Percentiles rank a stretch among this genome's conserved stretches.
phyloP scores from a whole-genome alignment of 2,329 filamentous ascomycete genomes.

The Penicillium psychrosexuale region DNA sequence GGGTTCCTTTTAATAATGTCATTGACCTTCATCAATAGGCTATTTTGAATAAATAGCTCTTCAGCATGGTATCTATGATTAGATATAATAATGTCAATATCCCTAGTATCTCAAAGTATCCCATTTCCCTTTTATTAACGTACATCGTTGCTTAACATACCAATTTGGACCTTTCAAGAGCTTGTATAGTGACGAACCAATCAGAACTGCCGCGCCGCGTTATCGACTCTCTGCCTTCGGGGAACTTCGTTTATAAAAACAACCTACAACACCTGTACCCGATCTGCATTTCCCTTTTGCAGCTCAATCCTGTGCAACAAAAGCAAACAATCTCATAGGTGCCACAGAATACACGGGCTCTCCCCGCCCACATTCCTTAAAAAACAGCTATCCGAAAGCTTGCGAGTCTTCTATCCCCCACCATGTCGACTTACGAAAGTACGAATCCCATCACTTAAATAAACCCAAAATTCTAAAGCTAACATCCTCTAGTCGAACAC shows the following conservation, averaged over 20 bases:
- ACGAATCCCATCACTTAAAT: neutral
- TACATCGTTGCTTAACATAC: neutral
- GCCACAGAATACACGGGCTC: slow-evolving; percentile 11
- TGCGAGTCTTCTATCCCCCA: slow-evolving; percentile 12
- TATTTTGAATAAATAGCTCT: neutral
- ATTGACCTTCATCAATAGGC: neutral
- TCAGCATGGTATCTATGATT: neutral
- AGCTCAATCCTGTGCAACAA: slow-evolving; percentile 1
- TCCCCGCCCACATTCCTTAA: slow-evolving; percentile 4
- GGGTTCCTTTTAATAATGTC: neutral
- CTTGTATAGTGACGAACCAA: slow-evolving; percentile 1
- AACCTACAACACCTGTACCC: neutral
- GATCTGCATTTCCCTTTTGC: slow-evolving; percentile 1
- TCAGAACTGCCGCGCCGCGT: slow-evolving; percentile 19
- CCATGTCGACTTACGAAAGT: slow-evolving; percentile 46
- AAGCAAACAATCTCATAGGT: slow-evolving; percentile 3
- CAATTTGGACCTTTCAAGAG: neutral
- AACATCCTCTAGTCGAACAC: slow-evolving; percentile 40
- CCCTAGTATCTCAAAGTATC: neutral
- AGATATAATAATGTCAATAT: neutral
- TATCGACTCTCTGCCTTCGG: slow-evolving; percentile 22
- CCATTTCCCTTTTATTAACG: too few species aligned
- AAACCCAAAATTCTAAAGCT: neutral
- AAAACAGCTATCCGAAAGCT: slow-evolving; percentile 9
- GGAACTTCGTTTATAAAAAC: neutral